A percentile compares a stretch with the other conserved stretches of the same genome.
Evolutionary conservation across 106 monocot genomes (phyloP).

Genomic region (Dendrobium officinale): DNA sequence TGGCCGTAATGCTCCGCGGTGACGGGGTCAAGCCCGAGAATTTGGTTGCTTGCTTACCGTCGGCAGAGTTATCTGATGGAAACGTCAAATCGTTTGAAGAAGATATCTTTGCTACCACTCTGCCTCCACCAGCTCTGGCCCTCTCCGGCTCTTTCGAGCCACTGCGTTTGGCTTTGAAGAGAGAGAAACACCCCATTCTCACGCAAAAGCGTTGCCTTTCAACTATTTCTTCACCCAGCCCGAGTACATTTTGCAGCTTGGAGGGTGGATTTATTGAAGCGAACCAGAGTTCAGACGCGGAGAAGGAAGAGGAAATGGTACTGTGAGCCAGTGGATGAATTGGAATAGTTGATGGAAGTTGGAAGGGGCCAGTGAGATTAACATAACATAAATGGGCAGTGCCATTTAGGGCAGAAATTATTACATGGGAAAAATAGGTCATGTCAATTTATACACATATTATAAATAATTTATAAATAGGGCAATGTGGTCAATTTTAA

Average conservation of each 20-base stretch:
- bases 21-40: background rate
- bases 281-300: background rate
- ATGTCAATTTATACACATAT: no score
- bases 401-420: no score
- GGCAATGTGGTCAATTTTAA: no score
- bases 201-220: background rate
- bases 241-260: background rate
- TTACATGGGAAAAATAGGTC: no score
- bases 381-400: background rate
- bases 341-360: background rate
- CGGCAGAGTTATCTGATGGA: background rate
- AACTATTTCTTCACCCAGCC: background rate
- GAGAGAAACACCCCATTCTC: conserved; percentile 7
- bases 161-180: background rate
- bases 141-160: background rate
- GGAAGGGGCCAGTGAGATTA: background rate
- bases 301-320: background rate
- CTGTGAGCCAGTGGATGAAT: background rate
- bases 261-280: background rate
- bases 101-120: background rate
- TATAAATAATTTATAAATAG: no score
- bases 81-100: background rate
- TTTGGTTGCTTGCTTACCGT: background rate
- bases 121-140: background rate
- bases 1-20: conserved; percentile 3